A percentile compares a stretch with the other conserved stretches of the same genome.
phyloP scores from a whole-genome alignment of 169 alveolate species.

The Toxoplasma gondii region DNA sequence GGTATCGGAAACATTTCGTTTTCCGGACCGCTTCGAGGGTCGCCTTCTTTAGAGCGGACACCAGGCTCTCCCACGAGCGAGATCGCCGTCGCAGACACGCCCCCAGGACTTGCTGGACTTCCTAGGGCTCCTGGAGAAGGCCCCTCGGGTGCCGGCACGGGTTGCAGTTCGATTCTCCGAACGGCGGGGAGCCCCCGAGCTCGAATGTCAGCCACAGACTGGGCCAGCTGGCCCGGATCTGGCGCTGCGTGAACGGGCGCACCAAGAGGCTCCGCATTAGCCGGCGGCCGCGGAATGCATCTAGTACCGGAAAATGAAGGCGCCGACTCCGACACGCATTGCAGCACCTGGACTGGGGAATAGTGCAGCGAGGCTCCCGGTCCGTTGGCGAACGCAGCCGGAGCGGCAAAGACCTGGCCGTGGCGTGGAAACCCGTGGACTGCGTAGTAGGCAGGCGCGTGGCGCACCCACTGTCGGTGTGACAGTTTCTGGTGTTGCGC shows the following conservation, averaged over 20 bases:
- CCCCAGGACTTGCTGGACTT: too few species aligned
- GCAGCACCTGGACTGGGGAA: not conserved
- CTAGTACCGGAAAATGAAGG: not conserved
- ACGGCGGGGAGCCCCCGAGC: not conserved
- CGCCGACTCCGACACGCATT: not conserved
- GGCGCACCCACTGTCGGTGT: conserved; percentile 53
- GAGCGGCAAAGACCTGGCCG: conserved; percentile 38
- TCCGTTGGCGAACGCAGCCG: conserved; percentile 4
- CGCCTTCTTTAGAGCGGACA: too few species aligned
- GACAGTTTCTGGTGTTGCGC: not conserved
- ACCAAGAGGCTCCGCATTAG: too few species aligned
- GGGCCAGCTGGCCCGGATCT: not conserved
- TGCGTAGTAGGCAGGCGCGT: conserved; percentile 40
- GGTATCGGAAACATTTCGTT: too few species aligned
- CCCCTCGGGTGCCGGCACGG: too few species aligned
- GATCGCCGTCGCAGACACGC: too few species aligned
- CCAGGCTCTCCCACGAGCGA: too few species aligned
- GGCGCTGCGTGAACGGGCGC: not conserved
- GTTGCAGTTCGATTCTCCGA: not conserved
- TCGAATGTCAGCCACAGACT: not conserved
- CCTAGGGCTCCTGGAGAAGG: too few species aligned
- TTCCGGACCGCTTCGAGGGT: too few species aligned
- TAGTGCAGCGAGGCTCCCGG: not conserved
- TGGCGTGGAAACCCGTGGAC: conserved; percentile 16
- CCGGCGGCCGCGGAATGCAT: not conserved